Conservation (phyloP, 176 grass and related monocot species). For the Urochloa ruziziensis region DNA sequence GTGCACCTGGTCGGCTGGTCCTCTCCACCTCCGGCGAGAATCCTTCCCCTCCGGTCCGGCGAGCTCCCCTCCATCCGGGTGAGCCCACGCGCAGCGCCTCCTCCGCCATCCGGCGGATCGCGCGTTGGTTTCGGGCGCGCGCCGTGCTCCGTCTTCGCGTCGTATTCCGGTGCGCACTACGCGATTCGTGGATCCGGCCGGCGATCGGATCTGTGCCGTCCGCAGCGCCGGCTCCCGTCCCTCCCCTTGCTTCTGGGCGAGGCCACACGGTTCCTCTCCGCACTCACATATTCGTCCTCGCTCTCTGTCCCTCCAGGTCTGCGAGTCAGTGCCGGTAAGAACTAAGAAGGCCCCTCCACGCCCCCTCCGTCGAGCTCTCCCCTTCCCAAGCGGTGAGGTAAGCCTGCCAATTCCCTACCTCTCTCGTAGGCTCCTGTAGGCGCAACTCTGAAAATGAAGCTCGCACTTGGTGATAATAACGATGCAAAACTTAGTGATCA, state of each 20-base stretch:
- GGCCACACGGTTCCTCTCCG: background rate
- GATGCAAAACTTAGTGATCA: background rate
- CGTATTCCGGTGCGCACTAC: background rate
- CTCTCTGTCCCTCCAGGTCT: background rate
- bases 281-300: background rate
- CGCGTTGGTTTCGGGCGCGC: background rate
- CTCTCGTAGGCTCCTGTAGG: background rate
- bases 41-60: too few relatives aligned
- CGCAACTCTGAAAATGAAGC: background rate
- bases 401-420: background rate
- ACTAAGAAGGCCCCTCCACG: background rate
- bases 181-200: background rate
- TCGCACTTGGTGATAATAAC: background rate
- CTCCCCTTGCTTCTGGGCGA: background rate
- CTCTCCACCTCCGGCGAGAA: background rate
- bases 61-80: background rate
- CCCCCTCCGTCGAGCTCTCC: background rate
- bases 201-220: background rate
- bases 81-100: background rate
- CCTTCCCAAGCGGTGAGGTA: background rate
- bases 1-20: background rate
- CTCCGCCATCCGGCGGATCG: background rate
- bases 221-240: background rate
- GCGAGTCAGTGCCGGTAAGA: background rate
- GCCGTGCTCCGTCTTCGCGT: background rate